Evolutionary conservation across 2,329 filamentous ascomycete species (phyloP).

Genomic region (Apiospora sp.): DNA sequence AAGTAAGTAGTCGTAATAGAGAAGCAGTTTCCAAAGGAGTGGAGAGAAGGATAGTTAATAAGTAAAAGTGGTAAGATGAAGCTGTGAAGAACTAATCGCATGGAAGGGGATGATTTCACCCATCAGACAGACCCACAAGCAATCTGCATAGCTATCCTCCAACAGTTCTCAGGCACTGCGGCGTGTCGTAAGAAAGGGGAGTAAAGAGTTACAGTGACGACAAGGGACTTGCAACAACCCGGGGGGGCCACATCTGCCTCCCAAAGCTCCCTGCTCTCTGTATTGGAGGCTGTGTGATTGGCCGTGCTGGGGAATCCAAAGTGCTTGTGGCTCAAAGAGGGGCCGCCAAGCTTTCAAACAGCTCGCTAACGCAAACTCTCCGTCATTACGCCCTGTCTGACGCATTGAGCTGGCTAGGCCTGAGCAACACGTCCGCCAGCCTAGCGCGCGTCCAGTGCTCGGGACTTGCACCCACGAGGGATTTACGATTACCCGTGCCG

Average conservation of each 20-base stretch:
- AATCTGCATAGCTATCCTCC: conserved; percentile 18
- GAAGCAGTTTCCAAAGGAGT: conserved; percentile 6
- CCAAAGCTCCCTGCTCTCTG: not conserved
- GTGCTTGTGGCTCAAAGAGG: conserved; percentile 1
- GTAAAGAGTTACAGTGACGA: conserved; percentile 1
- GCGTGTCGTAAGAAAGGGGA: conserved; percentile 10
- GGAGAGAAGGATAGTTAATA: conserved; percentile 13
- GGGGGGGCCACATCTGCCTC: conserved; percentile 7
- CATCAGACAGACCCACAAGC: conserved; percentile 5
- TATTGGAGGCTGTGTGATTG: not conserved
- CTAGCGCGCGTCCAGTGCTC: not conserved
- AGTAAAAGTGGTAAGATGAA: conserved; percentile 9
- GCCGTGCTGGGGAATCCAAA: not conserved
- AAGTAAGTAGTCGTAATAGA: not conserved
- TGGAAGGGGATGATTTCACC: conserved; percentile 22
- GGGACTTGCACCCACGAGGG: not conserved
- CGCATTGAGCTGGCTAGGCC: not conserved
- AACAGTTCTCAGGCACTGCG: not conserved
- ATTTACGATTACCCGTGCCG: conserved; percentile 30
- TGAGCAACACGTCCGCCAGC: conserved; percentile 13
- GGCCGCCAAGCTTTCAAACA: conserved; percentile 1
- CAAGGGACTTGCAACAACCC: conserved; percentile 16
- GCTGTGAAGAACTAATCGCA: conserved; percentile 2
- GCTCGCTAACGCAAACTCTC: conserved; percentile 12
- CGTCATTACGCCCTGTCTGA: conserved; percentile 16